Evolutionary conservation across 768 basidiomycete species (phyloP).

Genomic region (Lyophyllum atratum): DNA sequence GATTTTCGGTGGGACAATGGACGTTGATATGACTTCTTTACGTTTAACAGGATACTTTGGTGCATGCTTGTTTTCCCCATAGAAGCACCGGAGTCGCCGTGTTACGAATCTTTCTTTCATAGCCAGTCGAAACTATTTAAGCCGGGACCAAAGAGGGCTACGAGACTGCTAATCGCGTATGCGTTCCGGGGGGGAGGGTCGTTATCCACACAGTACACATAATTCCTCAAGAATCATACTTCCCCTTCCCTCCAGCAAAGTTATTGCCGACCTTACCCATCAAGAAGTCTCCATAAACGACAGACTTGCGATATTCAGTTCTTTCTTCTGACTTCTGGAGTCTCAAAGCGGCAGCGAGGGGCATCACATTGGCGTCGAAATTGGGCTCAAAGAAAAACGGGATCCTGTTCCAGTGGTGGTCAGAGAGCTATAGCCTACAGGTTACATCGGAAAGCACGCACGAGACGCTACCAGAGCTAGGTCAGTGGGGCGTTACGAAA

Average conservation of each 20-base stretch:
- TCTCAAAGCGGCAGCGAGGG: slow-evolving; percentile 62
- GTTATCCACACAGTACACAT: not conserved
- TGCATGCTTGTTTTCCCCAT: no score
- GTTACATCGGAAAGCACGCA: slow-evolving; percentile 36
- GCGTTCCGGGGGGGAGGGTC: no score
- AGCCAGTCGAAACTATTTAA: no score
- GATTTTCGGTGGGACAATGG: no score
- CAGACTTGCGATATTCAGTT: slow-evolving; percentile 34
- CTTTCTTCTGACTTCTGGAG: slow-evolving; percentile 30
- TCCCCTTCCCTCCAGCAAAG: slow-evolving; percentile 52
- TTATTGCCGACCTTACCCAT: slow-evolving; percentile 72
- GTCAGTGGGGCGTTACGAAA: not conserved
- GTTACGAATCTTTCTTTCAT: no score
- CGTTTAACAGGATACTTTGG: no score
- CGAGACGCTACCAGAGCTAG: slow-evolving; percentile 58
- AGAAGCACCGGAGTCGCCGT: no score
- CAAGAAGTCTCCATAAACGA: slow-evolving; percentile 82
- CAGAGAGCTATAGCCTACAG: not conserved
- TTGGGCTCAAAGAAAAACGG: slow-evolving; percentile 97
- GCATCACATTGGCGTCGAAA: slow-evolving; percentile 68
- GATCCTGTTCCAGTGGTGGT: slow-evolving; percentile 47
- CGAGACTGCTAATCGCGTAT: no score
- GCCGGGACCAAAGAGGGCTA: no score
- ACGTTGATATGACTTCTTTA: no score
- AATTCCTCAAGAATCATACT: slow-evolving; percentile 29